These are phyloP conservation scores for Dictyostelium discoideum DNA, from an alignment of 78 protist genomes.

Conservation along the genomic window DNA sequence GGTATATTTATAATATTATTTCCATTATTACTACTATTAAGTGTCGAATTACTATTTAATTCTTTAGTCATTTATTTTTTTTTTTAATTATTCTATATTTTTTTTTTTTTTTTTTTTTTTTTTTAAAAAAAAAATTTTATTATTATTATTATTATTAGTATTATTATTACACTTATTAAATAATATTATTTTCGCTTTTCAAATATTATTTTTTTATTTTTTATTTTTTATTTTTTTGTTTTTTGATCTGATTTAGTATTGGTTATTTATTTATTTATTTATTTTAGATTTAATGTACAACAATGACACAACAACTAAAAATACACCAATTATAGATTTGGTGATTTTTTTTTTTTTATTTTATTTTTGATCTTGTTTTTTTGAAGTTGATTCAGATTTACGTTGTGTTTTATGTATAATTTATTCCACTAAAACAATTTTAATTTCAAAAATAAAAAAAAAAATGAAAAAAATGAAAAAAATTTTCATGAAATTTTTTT, in stretches of 20 bases:
- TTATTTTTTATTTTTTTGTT: too few species aligned
- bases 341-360: not conserved
- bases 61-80: not conserved
- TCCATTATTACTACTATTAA: not conserved
- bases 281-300: not conserved
- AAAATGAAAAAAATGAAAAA: too few species aligned
- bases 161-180: not conserved
- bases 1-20: slow-evolving; percentile 25
- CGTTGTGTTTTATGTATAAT: not conserved
- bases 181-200: not conserved
- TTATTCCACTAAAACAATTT: too few species aligned
- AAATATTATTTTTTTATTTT: too few species aligned
- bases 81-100: too few species aligned
- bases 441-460: too few species aligned
- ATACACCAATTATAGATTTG: not conserved
- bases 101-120: too few species aligned
- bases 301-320: not conserved
- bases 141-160: too few species aligned
- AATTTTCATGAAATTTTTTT: not conserved
- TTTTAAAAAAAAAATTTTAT: too few species aligned
- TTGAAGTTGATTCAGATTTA: not conserved
- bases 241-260: too few species aligned
- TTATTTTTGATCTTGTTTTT: too few species aligned
- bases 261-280: too few species aligned
- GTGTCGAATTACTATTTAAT: not conserved